phyloP scores from a whole-genome alignment of 257 asterid genomes.

The Solanum paucissectum region DNA sequence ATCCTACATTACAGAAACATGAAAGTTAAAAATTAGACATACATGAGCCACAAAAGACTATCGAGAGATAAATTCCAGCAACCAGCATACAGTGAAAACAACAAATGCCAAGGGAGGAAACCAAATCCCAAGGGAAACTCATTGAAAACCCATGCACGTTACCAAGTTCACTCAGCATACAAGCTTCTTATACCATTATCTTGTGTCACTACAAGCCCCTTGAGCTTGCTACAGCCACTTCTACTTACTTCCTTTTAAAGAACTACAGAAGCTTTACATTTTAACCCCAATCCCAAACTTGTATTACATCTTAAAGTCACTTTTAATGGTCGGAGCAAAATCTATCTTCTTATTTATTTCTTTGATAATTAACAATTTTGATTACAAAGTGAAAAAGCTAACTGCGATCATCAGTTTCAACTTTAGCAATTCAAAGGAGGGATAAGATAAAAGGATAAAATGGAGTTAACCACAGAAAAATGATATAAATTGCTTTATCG shows the following conservation, averaged over 20 bases:
- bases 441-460: background rate
- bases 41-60: background rate
- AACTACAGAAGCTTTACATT: background rate
- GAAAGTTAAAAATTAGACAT: conserved; percentile 8
- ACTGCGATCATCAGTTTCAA: background rate
- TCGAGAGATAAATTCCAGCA: background rate
- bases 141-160: background rate
- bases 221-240: background rate
- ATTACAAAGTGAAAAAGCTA: background rate
- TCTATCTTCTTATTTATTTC: background rate
- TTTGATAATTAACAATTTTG: background rate
- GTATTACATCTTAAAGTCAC: background rate
- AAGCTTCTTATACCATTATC: background rate
- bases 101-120: background rate
- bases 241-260: background rate
- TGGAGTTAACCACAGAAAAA: background rate
- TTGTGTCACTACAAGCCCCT: background rate
- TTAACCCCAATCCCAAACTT: background rate
- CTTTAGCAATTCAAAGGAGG: background rate
- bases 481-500: background rate
- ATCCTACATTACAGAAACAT: conserved; percentile 48
- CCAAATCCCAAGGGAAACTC: background rate
- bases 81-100: background rate
- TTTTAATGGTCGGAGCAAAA: background rate
- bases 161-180: background rate